phyloP scores from a whole-genome alignment of 495 filamentous ascomycete species.

The Penicillium flavigenum region DNA sequence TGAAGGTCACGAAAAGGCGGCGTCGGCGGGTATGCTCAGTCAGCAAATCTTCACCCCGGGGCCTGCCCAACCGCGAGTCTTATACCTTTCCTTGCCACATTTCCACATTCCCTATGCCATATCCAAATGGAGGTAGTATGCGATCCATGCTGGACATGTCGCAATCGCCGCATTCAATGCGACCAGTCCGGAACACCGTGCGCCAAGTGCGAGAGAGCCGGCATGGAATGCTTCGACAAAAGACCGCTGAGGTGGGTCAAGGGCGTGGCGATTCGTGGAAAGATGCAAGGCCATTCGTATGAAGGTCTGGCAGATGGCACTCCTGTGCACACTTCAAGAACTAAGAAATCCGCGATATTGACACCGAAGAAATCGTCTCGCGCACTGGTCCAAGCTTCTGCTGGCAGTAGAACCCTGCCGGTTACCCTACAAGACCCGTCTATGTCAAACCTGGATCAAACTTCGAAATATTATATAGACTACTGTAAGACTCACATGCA shows the following conservation, averaged over 20 bases:
- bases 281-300: constrained; percentile 29
- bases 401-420: constrained; percentile 7
- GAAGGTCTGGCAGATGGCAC: constrained; percentile 12
- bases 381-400: neutral
- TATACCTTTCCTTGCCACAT: neutral
- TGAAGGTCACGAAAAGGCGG: too few relatives aligned
- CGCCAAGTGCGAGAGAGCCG: constrained; percentile 44
- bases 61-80: neutral
- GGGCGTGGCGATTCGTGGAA: constrained; percentile 46
- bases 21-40: neutral
- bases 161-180: constrained; percentile 54
- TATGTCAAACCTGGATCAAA: constrained; percentile 30
- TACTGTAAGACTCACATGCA: constrained; percentile 41
- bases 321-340: neutral
- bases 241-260: constrained; percentile 47
- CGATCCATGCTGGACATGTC: constrained; percentile 50
- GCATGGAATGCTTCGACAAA: constrained; percentile 53
- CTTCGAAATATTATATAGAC: constrained; percentile 47
- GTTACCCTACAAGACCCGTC: constrained; percentile 38
- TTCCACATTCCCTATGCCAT: neutral
- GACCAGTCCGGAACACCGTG: constrained; percentile 40
- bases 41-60: neutral
- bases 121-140: constrained; percentile 15
- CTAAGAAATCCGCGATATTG: neutral
- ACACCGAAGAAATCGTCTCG: neutral